Evolutionary conservation across 345 rosid genomes (phyloP).

Genomic region (Eucalyptus sideroxylon): DNA sequence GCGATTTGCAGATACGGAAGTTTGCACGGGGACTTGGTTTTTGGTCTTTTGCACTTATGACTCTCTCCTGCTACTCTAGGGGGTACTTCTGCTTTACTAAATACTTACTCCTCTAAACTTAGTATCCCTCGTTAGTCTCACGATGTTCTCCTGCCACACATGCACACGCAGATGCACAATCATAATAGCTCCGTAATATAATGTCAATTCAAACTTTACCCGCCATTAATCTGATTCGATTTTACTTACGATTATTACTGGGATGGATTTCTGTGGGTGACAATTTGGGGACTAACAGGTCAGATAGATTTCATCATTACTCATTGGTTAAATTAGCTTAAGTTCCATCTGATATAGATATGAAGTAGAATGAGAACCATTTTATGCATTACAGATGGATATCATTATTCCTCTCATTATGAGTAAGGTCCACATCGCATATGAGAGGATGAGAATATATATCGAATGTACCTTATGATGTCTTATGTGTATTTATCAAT

Average conservation of each 20-base stretch:
- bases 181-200: background rate
- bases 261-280: background rate
- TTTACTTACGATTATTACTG: background rate
- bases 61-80: background rate
- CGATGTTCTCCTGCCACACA: background rate
- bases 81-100: background rate
- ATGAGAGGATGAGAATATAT: background rate
- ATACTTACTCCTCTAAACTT: background rate
- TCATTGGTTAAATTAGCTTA: background rate
- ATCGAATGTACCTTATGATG: background rate
- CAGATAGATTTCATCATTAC: background rate
- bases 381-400: background rate
- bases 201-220: background rate
- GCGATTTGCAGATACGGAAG: background rate
- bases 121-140: background rate
- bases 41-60: background rate
- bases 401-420: background rate
- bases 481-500: background rate
- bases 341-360: background rate
- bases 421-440: background rate
- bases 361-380: background rate
- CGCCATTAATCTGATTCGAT: background rate
- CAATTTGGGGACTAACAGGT: background rate
- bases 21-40: constrained; percentile 13
- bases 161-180: background rate